phyloP scores from a whole-genome alignment of 225 moss, liverwort and hornwort species.

The Bryoerythrophyllum caledonicum region DNA sequence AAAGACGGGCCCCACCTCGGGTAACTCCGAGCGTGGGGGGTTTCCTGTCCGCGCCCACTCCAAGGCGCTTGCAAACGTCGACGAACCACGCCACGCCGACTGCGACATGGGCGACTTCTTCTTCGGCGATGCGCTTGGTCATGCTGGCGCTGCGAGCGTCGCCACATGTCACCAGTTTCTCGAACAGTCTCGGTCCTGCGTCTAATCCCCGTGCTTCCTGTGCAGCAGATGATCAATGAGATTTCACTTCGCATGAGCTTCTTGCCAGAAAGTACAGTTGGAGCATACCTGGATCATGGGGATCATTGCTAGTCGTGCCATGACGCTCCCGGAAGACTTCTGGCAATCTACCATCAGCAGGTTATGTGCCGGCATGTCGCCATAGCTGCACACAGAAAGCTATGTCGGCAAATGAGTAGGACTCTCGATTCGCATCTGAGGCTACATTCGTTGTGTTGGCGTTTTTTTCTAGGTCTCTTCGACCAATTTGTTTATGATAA shows the following conservation, averaged over 20 bases:
- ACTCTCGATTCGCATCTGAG: no score
- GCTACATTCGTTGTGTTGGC: no score
- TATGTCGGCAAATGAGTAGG: not conserved
- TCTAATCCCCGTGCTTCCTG: constrained; percentile 82
- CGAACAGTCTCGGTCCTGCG: constrained; percentile 72
- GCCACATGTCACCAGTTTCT: constrained; percentile 53
- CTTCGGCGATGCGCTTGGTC: constrained; percentile 69
- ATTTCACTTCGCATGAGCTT: no score
- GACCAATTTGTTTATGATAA: no score
- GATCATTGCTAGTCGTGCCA: constrained; percentile 72
- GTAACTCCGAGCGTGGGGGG: no score
- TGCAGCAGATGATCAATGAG: no score
- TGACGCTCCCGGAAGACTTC: constrained; percentile 60
- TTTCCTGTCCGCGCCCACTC: constrained; percentile 55
- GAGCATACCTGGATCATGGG: constrained; percentile 75
- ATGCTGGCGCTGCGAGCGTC: constrained; percentile 70
- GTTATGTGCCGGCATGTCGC: constrained; percentile 83
- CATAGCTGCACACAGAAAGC: constrained; percentile 45
- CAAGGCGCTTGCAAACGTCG: constrained; percentile 55
- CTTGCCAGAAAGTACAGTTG: no score
- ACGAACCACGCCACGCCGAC: constrained; percentile 77
- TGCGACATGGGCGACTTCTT: constrained; percentile 76
- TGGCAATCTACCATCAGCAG: constrained; percentile 66
- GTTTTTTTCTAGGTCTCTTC: no score
- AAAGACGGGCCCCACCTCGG: no score